phyloP scores from a whole-genome alignment of 2,329 filamentous ascomycete genomes.

The Diaporthe batatas region DNA sequence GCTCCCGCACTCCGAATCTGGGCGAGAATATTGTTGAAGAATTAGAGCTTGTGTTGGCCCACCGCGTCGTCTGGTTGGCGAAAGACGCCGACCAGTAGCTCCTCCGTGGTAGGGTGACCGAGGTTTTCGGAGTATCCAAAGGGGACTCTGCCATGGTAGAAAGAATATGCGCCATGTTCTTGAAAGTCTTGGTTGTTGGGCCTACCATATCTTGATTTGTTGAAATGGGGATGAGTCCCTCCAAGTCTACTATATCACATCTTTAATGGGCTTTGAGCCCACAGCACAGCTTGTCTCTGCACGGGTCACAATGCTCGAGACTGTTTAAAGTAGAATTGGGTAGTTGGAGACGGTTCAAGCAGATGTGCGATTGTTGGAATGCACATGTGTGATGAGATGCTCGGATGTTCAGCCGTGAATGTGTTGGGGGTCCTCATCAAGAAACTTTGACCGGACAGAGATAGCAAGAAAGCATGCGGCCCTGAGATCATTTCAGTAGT shows the following conservation, averaged over 20 bases:
- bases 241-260: conserved; percentile 71
- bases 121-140: neutral
- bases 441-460: too few relatives aligned
- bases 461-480: too few relatives aligned
- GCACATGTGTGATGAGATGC: too few relatives aligned
- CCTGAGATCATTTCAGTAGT: too few relatives aligned
- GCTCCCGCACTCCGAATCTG: conserved; percentile 68
- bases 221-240: conserved; percentile 75
- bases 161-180: conserved; percentile 32
- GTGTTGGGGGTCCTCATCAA: too few relatives aligned
- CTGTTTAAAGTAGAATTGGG: neutral
- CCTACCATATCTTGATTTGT: conserved; percentile 76
- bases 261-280: conserved; percentile 71
- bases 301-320: conserved; percentile 65
- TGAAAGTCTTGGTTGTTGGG: conserved; percentile 72
- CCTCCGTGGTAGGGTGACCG: neutral
- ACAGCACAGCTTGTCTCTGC: conserved; percentile 69
- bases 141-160: conserved; percentile 59
- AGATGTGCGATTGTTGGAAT: too few relatives aligned
- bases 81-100: conserved; percentile 70
- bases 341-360: neutral
- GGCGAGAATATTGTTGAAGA: conserved; percentile 65
- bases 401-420: too few relatives aligned
- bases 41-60: neutral
- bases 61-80: conserved; percentile 65